phyloP scores from a whole-genome alignment of 768 basidiomycete genomes.

The Hygrocybe punicea region DNA sequence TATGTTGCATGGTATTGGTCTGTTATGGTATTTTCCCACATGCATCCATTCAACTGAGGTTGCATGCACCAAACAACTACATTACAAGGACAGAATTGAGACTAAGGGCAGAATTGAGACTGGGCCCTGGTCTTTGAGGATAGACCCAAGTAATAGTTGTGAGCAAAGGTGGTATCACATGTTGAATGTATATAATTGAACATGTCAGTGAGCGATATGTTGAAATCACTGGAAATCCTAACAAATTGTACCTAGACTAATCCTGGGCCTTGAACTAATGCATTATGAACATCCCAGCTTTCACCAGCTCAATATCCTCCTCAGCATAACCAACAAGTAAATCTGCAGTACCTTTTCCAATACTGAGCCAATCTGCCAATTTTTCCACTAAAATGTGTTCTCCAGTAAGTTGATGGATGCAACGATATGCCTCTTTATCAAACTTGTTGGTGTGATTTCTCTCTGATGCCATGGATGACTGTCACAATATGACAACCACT shows the following conservation, averaged over 20 bases:
- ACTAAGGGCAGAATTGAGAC: too few relatives aligned
- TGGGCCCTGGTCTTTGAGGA: too few relatives aligned
- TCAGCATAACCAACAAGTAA: slow-evolving; percentile 6
- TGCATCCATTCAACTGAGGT: too few relatives aligned
- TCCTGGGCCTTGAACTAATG: slow-evolving; percentile 4
- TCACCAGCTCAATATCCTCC: slow-evolving; percentile 1
- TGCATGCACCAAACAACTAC: too few relatives aligned
- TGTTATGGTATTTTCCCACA: too few relatives aligned
- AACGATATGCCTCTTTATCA: neutral
- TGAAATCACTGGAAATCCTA: too few relatives aligned
- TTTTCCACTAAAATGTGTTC: slow-evolving; percentile 6
- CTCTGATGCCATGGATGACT: neutral
- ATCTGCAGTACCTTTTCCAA: slow-evolving; percentile 5
- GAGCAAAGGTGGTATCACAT: too few relatives aligned
- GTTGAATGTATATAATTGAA: too few relatives aligned
- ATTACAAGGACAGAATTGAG: too few relatives aligned
- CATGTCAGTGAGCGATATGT: too few relatives aligned
- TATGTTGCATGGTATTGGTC: too few relatives aligned
- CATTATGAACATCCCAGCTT: neutral
- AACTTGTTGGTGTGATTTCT: neutral
- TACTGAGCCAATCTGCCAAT: neutral
- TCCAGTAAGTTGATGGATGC: slow-evolving; percentile 4
- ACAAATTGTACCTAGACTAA: neutral
- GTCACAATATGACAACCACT: slow-evolving; percentile 8
- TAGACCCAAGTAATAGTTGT: too few relatives aligned